These are phyloP conservation scores for Astragalus glycyphyllos DNA, from an alignment of 306 rosid genomes.

Conservation along the genomic window DNA sequence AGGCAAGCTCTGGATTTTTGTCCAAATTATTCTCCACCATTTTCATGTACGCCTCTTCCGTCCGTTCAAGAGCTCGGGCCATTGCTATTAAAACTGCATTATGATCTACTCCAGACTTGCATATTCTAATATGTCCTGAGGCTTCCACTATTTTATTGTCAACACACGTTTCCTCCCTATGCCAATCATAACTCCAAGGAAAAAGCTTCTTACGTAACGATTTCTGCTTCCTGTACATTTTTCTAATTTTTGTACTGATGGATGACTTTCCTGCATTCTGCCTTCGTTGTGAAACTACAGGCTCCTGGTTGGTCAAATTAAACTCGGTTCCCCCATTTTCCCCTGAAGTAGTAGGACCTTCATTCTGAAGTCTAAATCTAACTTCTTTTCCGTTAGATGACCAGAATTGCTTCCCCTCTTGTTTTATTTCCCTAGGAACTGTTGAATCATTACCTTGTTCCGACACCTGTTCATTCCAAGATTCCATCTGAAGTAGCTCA, in stretches of 20 bases:
- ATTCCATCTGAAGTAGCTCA: conserved; percentile 69
- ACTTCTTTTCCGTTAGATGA: conserved; percentile 38
- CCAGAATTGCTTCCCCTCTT: conserved; percentile 41
- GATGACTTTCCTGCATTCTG: conserved; percentile 52
- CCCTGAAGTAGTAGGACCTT: conserved; percentile 63
- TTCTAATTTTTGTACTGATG: conserved; percentile 55
- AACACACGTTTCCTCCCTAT: conserved; percentile 52
- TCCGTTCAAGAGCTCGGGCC: conserved; percentile 61
- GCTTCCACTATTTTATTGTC: conserved; percentile 51
- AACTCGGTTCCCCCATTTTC: conserved; percentile 44
- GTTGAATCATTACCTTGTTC: conserved; percentile 43
- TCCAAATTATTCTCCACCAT: conserved; percentile 66
- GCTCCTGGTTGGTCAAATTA: conserved; percentile 39
- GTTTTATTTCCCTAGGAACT: conserved; percentile 40
- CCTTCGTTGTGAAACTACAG: conserved; percentile 45
- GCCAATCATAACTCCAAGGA: conserved; percentile 74
- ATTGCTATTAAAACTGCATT: conserved; percentile 63
- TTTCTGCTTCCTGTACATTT: conserved; percentile 61
- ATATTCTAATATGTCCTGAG: conserved; percentile 55
- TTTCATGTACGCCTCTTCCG: conserved; percentile 63
- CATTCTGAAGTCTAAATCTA: conserved; percentile 44
- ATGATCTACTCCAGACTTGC: conserved; percentile 65
- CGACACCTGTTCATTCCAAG: conserved; percentile 52
- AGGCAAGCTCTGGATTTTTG: conserved; percentile 68
- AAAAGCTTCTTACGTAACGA: conserved; percentile 62